Conservation (phyloP, 768 basidiomycete species). For the Podaxis sp. region DNA sequence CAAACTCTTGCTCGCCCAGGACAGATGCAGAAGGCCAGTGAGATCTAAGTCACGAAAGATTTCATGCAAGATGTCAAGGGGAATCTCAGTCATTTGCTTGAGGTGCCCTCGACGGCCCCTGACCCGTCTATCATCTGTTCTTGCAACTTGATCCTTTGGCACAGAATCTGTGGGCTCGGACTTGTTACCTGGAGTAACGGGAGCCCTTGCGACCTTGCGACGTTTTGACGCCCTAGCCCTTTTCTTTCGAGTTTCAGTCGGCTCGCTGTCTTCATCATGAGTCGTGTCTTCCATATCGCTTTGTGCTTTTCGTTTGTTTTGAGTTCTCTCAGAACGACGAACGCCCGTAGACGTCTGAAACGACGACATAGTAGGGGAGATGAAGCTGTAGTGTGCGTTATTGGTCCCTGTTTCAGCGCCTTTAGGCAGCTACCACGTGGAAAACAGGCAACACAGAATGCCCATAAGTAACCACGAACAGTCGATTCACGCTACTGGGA, state of each 20-base stretch:
- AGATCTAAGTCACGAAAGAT: constrained; percentile 34
- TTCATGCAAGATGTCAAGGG: constrained; percentile 30
- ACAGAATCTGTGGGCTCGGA: background rate
- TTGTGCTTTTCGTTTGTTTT: background rate
- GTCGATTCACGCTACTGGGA: no score
- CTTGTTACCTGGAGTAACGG: background rate
- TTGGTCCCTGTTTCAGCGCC: no score
- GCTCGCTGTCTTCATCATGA: background rate
- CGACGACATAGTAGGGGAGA: no score
- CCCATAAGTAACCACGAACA: no score
- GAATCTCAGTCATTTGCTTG: constrained; percentile 26
- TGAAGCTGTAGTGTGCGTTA: no score
- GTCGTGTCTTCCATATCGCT: background rate
- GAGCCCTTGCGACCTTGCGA: background rate
- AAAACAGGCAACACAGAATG: no score
- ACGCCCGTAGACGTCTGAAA: no score
- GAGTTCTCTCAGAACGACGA: background rate
- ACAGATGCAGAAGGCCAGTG: constrained; percentile 34
- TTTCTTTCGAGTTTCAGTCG: background rate
- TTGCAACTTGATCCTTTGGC: background rate
- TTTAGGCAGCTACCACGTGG: no score
- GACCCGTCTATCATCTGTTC: background rate
- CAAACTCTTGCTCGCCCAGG: constrained; percentile 30
- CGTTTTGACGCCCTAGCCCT: background rate
- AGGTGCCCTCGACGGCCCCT: constrained; percentile 21